A percentile compares a stretch with the other conserved stretches of the same genome.
Evolutionary conservation across 2,329 filamentous ascomycete genomes (phyloP).

Genomic region (Colletotrichum scovillei): DNA sequence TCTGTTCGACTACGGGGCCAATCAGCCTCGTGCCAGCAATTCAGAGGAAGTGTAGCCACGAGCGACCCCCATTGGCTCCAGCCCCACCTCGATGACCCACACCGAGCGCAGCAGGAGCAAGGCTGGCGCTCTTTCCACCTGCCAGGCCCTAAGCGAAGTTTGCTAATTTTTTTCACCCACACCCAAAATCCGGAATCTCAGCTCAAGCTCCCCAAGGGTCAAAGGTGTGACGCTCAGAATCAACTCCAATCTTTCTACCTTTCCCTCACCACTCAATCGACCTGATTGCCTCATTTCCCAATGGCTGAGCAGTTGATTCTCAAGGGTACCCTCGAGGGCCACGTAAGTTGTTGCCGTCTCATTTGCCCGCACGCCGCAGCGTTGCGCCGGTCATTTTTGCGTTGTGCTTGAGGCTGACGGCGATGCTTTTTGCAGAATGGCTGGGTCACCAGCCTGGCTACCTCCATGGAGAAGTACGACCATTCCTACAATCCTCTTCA

Average conservation of each 20-base stretch:
- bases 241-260: slow-evolving; percentile 45
- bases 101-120: background rate
- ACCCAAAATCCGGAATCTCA: slow-evolving; percentile 50
- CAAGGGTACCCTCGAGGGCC: slow-evolving; percentile 97
- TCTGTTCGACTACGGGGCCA: background rate
- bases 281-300: slow-evolving; percentile 56
- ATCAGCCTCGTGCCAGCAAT: slow-evolving; percentile 20
- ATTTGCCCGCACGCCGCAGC: slow-evolving; percentile 37
- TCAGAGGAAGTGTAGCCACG: background rate
- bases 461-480: slow-evolving; percentile 96
- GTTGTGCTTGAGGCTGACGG: slow-evolving; percentile 34
- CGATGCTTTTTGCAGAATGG: slow-evolving; percentile 70
- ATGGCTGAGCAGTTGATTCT: slow-evolving; percentile 97
- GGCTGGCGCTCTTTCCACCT: slow-evolving; percentile 16
- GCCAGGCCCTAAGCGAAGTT: slow-evolving; percentile 8
- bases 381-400: slow-evolving; percentile 40
- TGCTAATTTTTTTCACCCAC: slow-evolving; percentile 17
- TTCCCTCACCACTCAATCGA: slow-evolving; percentile 53
- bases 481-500: background rate
- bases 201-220: slow-evolving; percentile 30
- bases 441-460: slow-evolving; percentile 99
- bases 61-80: slow-evolving; percentile 4
- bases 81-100: slow-evolving; percentile 12
- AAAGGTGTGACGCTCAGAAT: slow-evolving; percentile 40
- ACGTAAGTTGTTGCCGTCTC: slow-evolving; percentile 68